Conservation (phyloP, 225 moss, liverwort and hornwort species). For the Asterella californica region DNA sequence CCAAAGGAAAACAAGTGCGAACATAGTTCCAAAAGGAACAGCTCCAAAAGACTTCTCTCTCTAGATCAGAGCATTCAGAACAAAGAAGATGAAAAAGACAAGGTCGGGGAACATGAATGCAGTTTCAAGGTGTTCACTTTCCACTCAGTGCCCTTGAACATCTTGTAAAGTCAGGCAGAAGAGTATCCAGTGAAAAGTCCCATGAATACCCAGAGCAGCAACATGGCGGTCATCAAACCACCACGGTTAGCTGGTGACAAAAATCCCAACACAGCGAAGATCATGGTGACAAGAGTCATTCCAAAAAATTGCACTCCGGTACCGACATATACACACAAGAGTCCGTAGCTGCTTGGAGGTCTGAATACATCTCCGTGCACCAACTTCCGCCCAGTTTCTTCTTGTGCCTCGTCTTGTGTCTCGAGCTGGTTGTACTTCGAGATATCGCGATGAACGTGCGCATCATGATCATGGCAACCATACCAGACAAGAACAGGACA, state of each 20-base stretch:
- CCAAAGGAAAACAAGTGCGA: constrained; percentile 87
- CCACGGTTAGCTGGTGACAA: constrained; percentile 89
- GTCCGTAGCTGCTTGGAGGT: constrained; percentile 62
- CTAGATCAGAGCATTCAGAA: constrained; percentile 87
- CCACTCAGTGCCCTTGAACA: constrained; percentile 91
- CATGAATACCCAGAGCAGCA: constrained; percentile 98
- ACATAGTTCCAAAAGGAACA: constrained; percentile 90
- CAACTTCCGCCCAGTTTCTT: constrained; percentile 93
- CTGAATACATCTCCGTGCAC: constrained; percentile 91
- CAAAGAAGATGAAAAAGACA: constrained; percentile 74
- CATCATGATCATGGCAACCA: constrained; percentile 99
- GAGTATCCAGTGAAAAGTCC: constrained; percentile 88
- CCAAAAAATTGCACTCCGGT: constrained; percentile 88
- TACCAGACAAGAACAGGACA: constrained; percentile 87
- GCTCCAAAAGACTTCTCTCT: constrained; percentile 95
- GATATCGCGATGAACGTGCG: constrained; percentile 91
- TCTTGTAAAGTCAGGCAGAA: constrained; percentile 89
- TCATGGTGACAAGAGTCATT: constrained; percentile 87
- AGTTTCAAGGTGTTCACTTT: constrained; percentile 84
- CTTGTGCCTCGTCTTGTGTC: constrained; percentile 88
- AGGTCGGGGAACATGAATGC: constrained; percentile 83
- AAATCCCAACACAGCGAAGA: constrained; percentile 81
- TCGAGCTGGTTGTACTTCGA: constrained; percentile 97
- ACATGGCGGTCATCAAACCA: constrained; percentile 93
- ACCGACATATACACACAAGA: constrained; percentile 80